A percentile compares a stretch with the other conserved stretches of the same genome.
phyloP scores from a whole-genome alignment of 2,329 filamentous ascomycete genomes.

The Arachnopeziza araneosa region DNA sequence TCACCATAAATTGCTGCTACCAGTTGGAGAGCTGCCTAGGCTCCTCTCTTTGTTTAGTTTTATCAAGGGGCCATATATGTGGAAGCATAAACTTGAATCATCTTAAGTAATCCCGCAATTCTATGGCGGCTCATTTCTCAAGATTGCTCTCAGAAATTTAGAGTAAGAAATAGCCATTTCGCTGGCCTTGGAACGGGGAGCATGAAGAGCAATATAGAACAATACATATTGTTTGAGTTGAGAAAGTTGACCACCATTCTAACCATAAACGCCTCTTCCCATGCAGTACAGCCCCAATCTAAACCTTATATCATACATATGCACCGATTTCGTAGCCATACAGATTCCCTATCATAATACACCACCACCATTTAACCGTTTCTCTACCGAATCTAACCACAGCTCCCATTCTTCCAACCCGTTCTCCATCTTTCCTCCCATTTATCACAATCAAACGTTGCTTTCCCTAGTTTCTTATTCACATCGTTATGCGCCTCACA shows the following conservation, averaged over 20 bases:
- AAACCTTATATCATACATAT: background rate
- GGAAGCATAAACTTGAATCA: too few species aligned
- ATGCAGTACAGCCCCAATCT: background rate
- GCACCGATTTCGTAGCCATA: conserved; percentile 37
- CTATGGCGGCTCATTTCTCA: too few species aligned
- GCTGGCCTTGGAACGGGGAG: too few species aligned
- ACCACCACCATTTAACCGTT: conserved; percentile 34
- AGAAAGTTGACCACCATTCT: background rate
- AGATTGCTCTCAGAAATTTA: too few species aligned
- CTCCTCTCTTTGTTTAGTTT: too few species aligned
- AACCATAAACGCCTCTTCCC: background rate
- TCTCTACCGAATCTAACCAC: conserved; percentile 40
- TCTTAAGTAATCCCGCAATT: too few species aligned
- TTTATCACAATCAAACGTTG: conserved; percentile 76
- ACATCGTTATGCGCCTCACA: conserved; percentile 85
- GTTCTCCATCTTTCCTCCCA: conserved; percentile 96
- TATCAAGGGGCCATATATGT: too few species aligned
- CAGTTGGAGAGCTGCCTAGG: too few species aligned
- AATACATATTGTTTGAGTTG: background rate
- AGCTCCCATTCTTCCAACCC: conserved; percentile 70
- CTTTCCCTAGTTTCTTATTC: conserved; percentile 85
- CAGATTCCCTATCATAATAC: conserved; percentile 56
- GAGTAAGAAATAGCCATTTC: too few species aligned
- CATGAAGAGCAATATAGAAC: too few species aligned
- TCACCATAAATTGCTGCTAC: too few species aligned